These are phyloP conservation scores for Bjerkandera adusta DNA, from an alignment of 1,284 basidiomycete species.

Conservation along the genomic window DNA sequence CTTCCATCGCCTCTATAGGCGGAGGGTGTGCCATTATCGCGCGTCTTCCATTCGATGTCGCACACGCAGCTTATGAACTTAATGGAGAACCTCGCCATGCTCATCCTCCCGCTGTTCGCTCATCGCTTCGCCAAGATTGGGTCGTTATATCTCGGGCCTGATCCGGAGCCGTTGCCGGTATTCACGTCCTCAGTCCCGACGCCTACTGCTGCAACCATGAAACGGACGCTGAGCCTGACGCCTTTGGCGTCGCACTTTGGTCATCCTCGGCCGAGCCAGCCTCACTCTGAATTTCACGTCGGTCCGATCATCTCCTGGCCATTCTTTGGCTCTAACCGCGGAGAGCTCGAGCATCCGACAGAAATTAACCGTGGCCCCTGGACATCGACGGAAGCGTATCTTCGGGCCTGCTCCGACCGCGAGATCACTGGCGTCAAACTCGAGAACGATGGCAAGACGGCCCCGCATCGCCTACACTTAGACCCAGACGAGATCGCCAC, in stretches of 20 bases:
- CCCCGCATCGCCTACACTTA: conserved; percentile 70
- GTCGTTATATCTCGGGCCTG: conserved; percentile 62
- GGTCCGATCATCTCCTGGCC: conserved; percentile 85
- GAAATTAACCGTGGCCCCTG: conserved; percentile 79
- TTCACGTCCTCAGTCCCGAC: conserved; percentile 12
- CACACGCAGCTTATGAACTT: conserved; percentile 59
- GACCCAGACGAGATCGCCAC: conserved; percentile 72
- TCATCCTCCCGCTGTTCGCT: conserved; percentile 70
- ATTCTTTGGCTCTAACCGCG: conserved; percentile 79
- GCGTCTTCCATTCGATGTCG: conserved; percentile 65
- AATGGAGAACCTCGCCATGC: conserved; percentile 61
- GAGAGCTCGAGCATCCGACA: conserved; percentile 61
- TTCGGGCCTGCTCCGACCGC: conserved; percentile 60
- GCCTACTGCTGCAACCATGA: conserved; percentile 12
- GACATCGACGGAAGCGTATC: conserved; percentile 54
- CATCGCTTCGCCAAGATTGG: conserved; percentile 73
- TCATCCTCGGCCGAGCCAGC: conserved; percentile 2
- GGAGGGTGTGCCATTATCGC: conserved; percentile 60
- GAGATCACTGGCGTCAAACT: conserved; percentile 66
- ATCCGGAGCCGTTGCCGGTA: conserved; percentile 28
- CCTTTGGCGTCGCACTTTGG: conserved; percentile 5
- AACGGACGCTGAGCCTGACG: conserved; percentile 14
- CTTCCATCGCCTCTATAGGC: conserved; percentile 2
- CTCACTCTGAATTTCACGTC: conserved; percentile 48
- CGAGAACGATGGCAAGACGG: conserved; percentile 72